Evolutionary conservation across 2,329 filamentous ascomycete genomes (phyloP), one percentile per base, ranked within the genome.

Genomic region (Periconia sp.): DNA sequence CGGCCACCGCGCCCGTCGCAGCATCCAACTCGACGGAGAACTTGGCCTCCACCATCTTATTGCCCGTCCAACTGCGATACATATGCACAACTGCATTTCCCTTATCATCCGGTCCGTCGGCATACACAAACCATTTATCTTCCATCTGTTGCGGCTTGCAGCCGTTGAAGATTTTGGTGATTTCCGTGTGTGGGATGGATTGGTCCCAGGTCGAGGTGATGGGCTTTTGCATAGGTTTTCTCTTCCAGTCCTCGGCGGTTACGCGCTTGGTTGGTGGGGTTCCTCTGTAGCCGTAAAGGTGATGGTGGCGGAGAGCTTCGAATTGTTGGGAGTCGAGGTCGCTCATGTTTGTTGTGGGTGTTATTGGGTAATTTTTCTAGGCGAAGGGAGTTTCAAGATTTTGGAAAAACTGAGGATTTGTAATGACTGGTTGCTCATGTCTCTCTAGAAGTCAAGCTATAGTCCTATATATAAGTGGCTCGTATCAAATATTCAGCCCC

Each of bases 81-180:
- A 23, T 14, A 13, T 47, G 43, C 8, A 52, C 18, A 10, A n/a
- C 7, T 2, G 35, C 49, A 11, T 52, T 45, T 2, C 49, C 49
- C 3, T 41, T 9, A n/a, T 11, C n/a, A 31, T 52, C 49, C 20
- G 49, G 49, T 1, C 49, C 49, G 17, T 52, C 49, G 30, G 49
- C 31, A 13, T 47, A 52, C 6, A 52, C 44, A 27, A 52, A 41
- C 49, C 49, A 52, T 17, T 52, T 52, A 18, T 52, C 49, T 15
- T 52, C 49, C 47, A 49, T 49, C 14, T 41, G 3, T 3, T 17
- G 2, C 6, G 47, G 47, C 8, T 40, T 8, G 35, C 27, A 41
- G 2, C 47, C 47, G 13, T 41, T 13, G 10, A 49, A 35, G 5
- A 49, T 18, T 40, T 49, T 49, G 35, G 19, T 7, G 9, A 48